Conservation (phyloP, 768 basidiomycete genomes). For the Lentinula aciculospora region DNA sequence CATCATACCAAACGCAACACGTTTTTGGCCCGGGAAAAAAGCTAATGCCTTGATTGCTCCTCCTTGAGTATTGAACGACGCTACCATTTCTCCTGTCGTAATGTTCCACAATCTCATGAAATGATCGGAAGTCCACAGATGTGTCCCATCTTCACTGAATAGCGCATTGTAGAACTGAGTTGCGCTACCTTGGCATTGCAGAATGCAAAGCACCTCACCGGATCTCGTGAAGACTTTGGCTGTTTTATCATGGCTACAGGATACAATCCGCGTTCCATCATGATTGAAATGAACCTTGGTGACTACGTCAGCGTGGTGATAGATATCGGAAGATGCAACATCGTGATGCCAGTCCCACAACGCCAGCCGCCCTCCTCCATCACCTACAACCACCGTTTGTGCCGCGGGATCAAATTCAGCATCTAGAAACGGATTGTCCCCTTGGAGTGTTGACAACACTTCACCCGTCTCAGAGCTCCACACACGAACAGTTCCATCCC, state of each 20-base stretch:
- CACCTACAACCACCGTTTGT: not conserved
- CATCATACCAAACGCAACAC: not conserved
- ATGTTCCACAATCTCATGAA: not conserved
- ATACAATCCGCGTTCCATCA: slow-evolving; percentile 9
- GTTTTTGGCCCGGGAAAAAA: not conserved
- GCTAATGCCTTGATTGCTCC: not conserved
- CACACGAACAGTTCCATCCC: not conserved
- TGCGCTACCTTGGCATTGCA: not conserved
- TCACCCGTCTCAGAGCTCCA: not conserved
- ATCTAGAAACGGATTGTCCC: not conserved
- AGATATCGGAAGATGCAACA: not conserved
- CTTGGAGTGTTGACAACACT: not conserved
- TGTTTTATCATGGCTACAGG: not conserved
- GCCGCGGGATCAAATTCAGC: not conserved
- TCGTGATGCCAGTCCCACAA: slow-evolving; percentile 1
- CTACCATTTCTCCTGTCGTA: not conserved
- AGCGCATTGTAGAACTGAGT: not conserved
- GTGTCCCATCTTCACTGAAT: not conserved
- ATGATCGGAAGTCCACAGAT: not conserved
- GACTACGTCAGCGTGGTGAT: not conserved
- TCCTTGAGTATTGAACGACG: not conserved
- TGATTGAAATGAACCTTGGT: slow-evolving; percentile 10
- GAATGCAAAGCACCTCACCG: not conserved
- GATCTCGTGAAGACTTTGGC: not conserved
- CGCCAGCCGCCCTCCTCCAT: not conserved